Evolutionary conservation across 805 yeast species (phyloP), one percentile per base, ranked within the genome.

Genomic region (Monosporozyma solicola): DNA sequence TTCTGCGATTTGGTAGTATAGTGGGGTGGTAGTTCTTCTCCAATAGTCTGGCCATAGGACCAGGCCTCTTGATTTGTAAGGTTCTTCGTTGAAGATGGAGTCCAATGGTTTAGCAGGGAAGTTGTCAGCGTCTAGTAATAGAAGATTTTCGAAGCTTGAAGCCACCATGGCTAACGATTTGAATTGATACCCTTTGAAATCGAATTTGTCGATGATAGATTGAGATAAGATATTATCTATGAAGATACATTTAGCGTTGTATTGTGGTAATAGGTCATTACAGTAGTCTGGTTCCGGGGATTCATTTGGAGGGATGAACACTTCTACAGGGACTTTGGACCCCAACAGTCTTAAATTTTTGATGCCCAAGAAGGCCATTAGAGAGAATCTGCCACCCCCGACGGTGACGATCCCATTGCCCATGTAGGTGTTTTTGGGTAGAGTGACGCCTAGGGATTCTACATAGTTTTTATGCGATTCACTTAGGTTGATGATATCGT

Each of bases 41-140:
- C 96, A 88, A 68, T 83, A 88, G 69, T 88, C 96, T 2, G 95
- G 95, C 92, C 95, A 88, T 37, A 83, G 65, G 27, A 83, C 72
- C 63, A 80, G 72, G 53, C 83, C 80, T 52, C 74, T 70, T 11
- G 74, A 65, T 22, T 62, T 55, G 68, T 79, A 89, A 1, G 89
- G 84, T 48, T 82, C 82, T 25, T 77, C 68, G 5, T 71, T 72
- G 64, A 89, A 85, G 25, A 87, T 64, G 16, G 67, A 65, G 59
- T 83, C 85, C 2, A 92, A 84, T 9, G 82, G 74, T 61, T 75
- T 76, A 3, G 84, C 79, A 0, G 95, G 91, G 58, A 84, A 76
- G 57, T 85, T 82, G 66, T 88, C 96, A 47, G 91, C 82, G 63
- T 88, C 96, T 59, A 87, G 67, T 51, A 87, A 72, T 57, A 87